Evolutionary conservation across 1,139 yeast species (phyloP), one percentile per base, ranked within the genome.

Genomic region (Kodamaea plutei): DNA sequence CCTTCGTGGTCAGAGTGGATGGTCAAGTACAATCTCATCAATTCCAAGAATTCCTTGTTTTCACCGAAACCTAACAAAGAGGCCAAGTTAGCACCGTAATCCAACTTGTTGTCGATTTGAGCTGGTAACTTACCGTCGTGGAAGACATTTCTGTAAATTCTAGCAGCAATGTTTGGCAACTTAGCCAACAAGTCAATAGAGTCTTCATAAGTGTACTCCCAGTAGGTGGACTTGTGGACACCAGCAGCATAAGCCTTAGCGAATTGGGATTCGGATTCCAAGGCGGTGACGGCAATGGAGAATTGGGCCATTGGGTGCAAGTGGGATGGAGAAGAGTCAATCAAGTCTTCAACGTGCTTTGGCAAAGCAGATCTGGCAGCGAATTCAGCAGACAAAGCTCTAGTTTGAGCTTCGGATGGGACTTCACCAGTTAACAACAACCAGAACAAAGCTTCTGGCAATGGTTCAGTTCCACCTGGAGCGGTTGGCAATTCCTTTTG

Each of bases 1-100:
- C 96, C 96, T 72, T 89, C 97, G 69, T 89, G 97, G 65, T 89
- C 96, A 35, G 95, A 88, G 73, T 89, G 97, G 55, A 89, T 82
- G 46, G 96, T 85, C 58, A 87, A 75, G 75, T 89, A 89, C 56
- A 89, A 75, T 72, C 96, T 80, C 79, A 88, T 80, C 55, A 89
- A 76, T 66, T 88, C 95, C 40, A 84, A 76, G 59, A 89, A 89
- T 63, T 85, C 93, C 48, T 63, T 56, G 71, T 84, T 79, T 47
- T 72, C 71, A 56, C 87, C 89, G 65, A 69, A 83, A 54, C 97
- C 96, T 55, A 88, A 73, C 64, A 84, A 65, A 54, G 70, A 64
- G 47, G 96, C 85, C 61, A 87, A 79, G 74, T 89, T 89, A 56
- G 85, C 85, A 65, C 94, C 84, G 73, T 89, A 89, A 67, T 91